Evolutionary conservation across 2,329 filamentous ascomycete species (phyloP).

Genomic region (Colletotrichum australisinense): DNA sequence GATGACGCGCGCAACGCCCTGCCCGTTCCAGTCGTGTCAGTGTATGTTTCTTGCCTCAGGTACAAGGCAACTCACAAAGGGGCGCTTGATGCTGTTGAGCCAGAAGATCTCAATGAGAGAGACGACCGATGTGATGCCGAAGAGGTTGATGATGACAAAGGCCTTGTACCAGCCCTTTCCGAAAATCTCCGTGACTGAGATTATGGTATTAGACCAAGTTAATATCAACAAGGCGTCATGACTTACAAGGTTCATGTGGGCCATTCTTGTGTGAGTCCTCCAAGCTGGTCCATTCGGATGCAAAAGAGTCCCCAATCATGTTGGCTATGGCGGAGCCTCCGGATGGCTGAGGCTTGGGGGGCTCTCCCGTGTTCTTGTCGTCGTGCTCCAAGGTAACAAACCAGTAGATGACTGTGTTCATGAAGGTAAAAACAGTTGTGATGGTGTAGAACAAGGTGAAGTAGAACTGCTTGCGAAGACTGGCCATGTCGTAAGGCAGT

Average conservation of each 20-base stretch:
- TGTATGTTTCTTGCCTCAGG: background rate
- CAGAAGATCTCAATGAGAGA: conserved; percentile 58
- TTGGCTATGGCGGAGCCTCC: conserved; percentile 1
- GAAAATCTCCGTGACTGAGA: conserved; percentile 59
- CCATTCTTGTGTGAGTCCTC: conserved; percentile 14
- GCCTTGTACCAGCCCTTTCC: conserved; percentile 59
- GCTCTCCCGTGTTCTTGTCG: conserved; percentile 32
- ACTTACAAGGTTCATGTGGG: conserved; percentile 35
- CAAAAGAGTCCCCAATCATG: conserved; percentile 5
- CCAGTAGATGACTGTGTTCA: conserved; percentile 65
- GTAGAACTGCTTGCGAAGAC: conserved; percentile 55
- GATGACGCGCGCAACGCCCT: conserved; percentile 58
- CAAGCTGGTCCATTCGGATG: conserved; percentile 39
- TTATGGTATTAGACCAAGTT: background rate
- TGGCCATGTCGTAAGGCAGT: conserved; percentile 54
- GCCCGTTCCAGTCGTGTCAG: conserved; percentile 34
- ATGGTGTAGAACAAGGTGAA: conserved; percentile 64
- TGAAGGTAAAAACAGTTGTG: conserved; percentile 58
- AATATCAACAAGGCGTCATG: background rate
- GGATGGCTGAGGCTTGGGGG: conserved; percentile 31
- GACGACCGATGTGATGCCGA: conserved; percentile 54
- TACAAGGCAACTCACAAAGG: conserved; percentile 51
- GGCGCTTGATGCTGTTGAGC: conserved; percentile 66
- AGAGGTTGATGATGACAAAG: conserved; percentile 60
- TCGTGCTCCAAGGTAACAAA: conserved; percentile 50